Conservation (phyloP, 2,329 filamentous ascomycete genomes). For the Stagonosporopsis vannaccii region DNA sequence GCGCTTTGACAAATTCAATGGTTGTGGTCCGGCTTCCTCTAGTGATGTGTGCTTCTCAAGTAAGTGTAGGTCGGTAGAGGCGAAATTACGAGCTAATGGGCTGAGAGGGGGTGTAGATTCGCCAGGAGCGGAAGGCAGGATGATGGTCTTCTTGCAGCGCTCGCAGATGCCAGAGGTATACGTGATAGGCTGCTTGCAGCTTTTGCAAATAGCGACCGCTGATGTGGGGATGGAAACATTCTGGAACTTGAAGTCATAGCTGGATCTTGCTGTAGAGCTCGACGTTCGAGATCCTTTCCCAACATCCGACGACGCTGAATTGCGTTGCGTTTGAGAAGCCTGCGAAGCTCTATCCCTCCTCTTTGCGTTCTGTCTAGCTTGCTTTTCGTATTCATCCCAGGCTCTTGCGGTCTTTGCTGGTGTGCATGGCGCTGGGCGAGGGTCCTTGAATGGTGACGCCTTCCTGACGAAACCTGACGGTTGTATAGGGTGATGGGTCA, state of each 20-base stretch:
- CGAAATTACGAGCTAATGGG: constrained; percentile 33
- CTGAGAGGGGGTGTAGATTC: constrained; percentile 40
- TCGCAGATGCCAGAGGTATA: constrained; percentile 41
- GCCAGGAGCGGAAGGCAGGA: constrained; percentile 26
- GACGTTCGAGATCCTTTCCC: constrained; percentile 19
- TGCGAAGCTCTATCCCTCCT: constrained; percentile 33
- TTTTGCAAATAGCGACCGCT: constrained; percentile 41
- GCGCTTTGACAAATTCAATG: constrained; percentile 29
- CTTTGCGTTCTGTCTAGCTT: constrained; percentile 41
- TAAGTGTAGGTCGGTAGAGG: constrained; percentile 29
- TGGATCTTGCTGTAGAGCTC: constrained; percentile 26
- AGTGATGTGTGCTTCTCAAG: constrained; percentile 27
- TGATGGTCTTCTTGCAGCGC: constrained; percentile 40
- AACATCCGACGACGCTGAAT: constrained; percentile 30
- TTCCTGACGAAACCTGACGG: constrained; percentile 34
- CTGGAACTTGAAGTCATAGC: constrained; percentile 38
- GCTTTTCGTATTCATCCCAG: constrained; percentile 48
- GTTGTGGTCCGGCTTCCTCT: constrained; percentile 20
- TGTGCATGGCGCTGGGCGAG: constrained; percentile 36
- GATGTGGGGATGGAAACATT: constrained; percentile 20
- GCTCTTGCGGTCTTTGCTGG: constrained; percentile 39
- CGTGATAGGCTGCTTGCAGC: constrained; percentile 37
- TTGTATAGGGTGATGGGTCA: constrained; percentile 30
- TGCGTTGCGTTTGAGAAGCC: constrained; percentile 24
- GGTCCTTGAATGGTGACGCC: constrained; percentile 38